Conservation (phyloP, 495 filamentous ascomycete genomes). For the Penicillium diatomitis region DNA sequence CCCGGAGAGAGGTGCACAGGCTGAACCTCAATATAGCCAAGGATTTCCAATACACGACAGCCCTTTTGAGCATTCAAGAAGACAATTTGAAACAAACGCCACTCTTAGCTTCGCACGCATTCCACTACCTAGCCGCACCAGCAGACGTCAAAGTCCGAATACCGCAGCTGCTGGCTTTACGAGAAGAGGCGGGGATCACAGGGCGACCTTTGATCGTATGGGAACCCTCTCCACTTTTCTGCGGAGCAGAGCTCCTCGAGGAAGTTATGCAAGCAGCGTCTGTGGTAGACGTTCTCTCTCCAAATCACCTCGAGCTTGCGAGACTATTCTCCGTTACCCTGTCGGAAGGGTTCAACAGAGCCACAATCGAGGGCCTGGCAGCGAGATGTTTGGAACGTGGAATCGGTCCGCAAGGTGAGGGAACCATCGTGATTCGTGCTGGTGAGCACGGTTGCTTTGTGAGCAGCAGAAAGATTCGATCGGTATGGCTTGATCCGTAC, state of each 20-base stretch:
- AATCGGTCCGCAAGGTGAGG: conserved; percentile 14
- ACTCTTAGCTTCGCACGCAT: conserved; percentile 42
- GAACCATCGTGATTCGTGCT: conserved; percentile 19
- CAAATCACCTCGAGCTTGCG: conserved; percentile 29
- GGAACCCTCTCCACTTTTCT: conserved; percentile 27
- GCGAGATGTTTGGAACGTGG: conserved; percentile 8
- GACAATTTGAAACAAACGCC: conserved; percentile 2
- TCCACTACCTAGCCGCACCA: conserved; percentile 59
- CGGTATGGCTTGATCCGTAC: conserved; percentile 24
- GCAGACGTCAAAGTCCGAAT: conserved; percentile 34
- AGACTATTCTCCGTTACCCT: conserved; percentile 9
- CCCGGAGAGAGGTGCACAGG: neutral
- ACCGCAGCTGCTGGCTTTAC: conserved; percentile 4
- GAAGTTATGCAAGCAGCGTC: conserved; percentile 12
- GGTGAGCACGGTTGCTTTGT: conserved; percentile 25
- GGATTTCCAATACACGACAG: conserved; percentile 72
- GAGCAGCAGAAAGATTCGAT: neutral
- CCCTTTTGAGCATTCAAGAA: conserved; percentile 17
- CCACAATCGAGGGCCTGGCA: conserved; percentile 17
- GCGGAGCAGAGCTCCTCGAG: conserved; percentile 13
- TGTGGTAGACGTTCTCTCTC: conserved; percentile 27
- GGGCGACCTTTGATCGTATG: conserved; percentile 25
- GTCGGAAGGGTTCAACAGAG: conserved; percentile 1
- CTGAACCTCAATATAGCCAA: conserved; percentile 29
- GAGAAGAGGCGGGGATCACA: conserved; percentile 2